phyloP scores from a whole-genome alignment of 345 rosid genomes.

The Arabis alpina region DNA sequence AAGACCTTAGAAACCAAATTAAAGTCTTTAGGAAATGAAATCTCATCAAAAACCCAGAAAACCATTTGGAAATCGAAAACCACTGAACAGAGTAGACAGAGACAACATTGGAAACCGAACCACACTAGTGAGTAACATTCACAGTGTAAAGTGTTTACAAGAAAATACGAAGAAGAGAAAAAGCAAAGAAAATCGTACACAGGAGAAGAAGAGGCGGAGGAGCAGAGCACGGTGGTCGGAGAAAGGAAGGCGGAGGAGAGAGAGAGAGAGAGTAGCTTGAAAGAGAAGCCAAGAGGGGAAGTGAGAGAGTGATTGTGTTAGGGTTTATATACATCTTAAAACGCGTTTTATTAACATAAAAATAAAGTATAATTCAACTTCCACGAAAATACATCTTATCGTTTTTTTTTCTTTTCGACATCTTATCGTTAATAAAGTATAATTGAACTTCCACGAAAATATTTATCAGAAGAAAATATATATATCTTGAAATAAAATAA shows the following conservation, averaged over 20 bases:
- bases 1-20: background rate
- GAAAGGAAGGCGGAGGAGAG: background rate
- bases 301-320: constrained; percentile 10
- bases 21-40: constrained; percentile 4
- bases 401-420: too few relatives aligned
- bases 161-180: background rate
- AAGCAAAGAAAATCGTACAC: constrained; percentile 17
- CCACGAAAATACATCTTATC: background rate
- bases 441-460: background rate
- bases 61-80: background rate
- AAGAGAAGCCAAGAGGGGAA: constrained; percentile 25
- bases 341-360: constrained; percentile 22
- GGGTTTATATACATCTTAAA: constrained; percentile 15
- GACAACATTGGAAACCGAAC: constrained; percentile 11
- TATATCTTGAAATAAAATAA: too few relatives aligned
- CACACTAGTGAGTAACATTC: background rate
- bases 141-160: background rate
- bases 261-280: constrained; percentile 27
- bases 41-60: constrained; percentile 28
- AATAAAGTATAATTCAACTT: background rate
- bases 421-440: background rate
- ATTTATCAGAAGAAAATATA: background rate
- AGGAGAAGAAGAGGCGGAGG: constrained; percentile 17
- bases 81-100: background rate
- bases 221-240: constrained; percentile 23